These are phyloP conservation scores for Epichloe baconii DNA, from an alignment of 2,329 filamentous ascomycete genomes.

Conservation along the genomic window DNA sequence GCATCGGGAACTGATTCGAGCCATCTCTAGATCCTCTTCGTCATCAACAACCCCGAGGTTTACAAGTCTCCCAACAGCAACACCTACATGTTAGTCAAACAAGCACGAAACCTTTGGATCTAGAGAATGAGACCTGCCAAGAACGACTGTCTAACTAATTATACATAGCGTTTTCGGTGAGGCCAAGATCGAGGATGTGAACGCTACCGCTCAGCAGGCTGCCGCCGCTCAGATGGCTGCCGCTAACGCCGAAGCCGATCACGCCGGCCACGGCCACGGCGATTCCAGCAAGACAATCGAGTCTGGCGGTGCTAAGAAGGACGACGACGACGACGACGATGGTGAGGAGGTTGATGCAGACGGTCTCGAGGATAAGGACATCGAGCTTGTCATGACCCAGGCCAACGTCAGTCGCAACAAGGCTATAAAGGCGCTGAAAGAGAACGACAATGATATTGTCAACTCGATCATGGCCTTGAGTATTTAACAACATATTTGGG, in stretches of 20 bases:
- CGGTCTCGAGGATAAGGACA: constrained; percentile 96
- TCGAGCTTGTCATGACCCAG: constrained; percentile 97
- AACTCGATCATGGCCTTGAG: constrained; percentile 99
- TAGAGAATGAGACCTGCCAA: neutral
- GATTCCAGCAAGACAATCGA: constrained; percentile 51
- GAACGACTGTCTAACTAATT: neutral
- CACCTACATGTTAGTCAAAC: constrained; percentile 83
- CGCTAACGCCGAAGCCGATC: constrained; percentile 50
- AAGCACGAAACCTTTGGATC: neutral
- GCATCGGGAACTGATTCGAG: constrained; percentile 11
- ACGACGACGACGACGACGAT: constrained; percentile 78
- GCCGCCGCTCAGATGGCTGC: constrained; percentile 84
- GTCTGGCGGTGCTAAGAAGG: constrained; percentile 55
- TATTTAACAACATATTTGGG: constrained; percentile 39
- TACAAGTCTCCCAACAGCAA: constrained; percentile 99
- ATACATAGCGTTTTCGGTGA: constrained; percentile 83
- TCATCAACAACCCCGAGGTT: constrained; percentile 98
- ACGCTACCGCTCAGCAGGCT: constrained; percentile 88
- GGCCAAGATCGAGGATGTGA: constrained; percentile 99
- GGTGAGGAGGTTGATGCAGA: constrained; percentile 91
- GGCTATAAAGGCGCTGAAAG: constrained; percentile 95
- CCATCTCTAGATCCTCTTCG: constrained; percentile 74
- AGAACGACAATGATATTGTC: constrained; percentile 99
- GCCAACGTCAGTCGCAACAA: constrained; percentile 95
- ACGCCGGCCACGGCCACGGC: constrained; percentile 60